Base-by-base conservation (phyloP, 257 asterid species). In the Solanum raphanifolium region DNA sequence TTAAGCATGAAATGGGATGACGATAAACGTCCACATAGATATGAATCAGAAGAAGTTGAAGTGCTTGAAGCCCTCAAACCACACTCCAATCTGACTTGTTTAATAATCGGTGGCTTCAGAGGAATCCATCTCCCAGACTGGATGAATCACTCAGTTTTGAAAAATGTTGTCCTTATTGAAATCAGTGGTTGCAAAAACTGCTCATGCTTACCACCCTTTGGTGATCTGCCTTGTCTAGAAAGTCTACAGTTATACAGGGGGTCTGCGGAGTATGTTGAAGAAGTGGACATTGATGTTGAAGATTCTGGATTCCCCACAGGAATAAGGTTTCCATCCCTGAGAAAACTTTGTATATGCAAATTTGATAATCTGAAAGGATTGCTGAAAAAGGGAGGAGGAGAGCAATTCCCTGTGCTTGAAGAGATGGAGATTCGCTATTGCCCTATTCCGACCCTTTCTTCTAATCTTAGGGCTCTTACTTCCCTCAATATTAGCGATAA, bases 381-480 rank as follows among this genome's bases (percentile, higher is more conserved):
- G 23, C 5, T 58, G 48, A 73, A 13, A 83, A 8, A 62, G 31
- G 71, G 1, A 69, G 83, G 16, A 46, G 35, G 6, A 55, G 62
- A 38, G 41, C n/a, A 69, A 38, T 88, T 86, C 72, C 86, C 92
- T 10, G 7, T 71, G n/a, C 89, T 91, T 72, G 43, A 72, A 72
- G 15, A 72, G 25, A 72, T 72, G 79, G 1, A 0, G 13, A 72
- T 72, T 32, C 0, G 0, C 0, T 1, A 0, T 0, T 71, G 79
- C 41, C 41, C 41, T 6, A 7, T 15, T 32, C 25, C 7, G 1
- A 7, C 78, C 3, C 78, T 71, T 32, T 15, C 41, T 71, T 32
- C 79, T 72, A 32, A 72, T 7, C 25, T 72, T 18, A 72, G 13
- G 7, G 41, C 41, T 38, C 41, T 38, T 38, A 38, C 41, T 38